Base-by-base conservation (phyloP, 768 basidiomycete species). In the Lactifluus volemus region DNA sequence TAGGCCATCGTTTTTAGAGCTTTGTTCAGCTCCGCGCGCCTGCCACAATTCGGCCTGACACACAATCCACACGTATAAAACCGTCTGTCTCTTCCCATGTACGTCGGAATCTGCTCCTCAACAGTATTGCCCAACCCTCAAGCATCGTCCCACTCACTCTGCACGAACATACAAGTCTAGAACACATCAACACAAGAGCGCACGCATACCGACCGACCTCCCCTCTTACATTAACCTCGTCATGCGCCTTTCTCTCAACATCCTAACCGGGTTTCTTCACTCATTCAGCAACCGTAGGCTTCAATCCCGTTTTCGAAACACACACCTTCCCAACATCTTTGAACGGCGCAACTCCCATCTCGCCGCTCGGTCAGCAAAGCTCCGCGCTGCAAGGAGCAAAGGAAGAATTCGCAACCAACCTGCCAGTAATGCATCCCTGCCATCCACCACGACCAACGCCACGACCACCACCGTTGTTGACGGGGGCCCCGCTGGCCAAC, bases 311-410 rank as follows among this genome's bases (percentile, higher is more conserved):
- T 30, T 41, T 21, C 60, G 51, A 15, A 39, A 21, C 19, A n/a
- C 53, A 1, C 44, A 62, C 59, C 63, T 61, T 11, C 61, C 52
- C 45, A 63, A 53, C 51, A 48, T 63, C 41, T 61, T 57, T 15
- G 47, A 6, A 17, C 60, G 34, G 15, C 60, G 44, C 39, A 49
- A 57, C 50, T 19, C 60, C 38, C 60, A 48, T 36, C 7, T 36
- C 17, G 60, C 58, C 7, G 50, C 63, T 2, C 63, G 39, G 7
- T 29, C 60, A 1, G 56, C 56, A 51, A 63, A 12, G 41, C 52
- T 49, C 29, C 56, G 39, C 61, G 56, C 61, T 12, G 25, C 56
- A 34, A 53, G 21, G 34, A 58, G 57, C 45, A 21, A 30, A 4
- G 25, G 32, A 21, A 58, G 48, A 21, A 49, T 63, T 9, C 51